These are phyloP conservation scores for Mycena kentingensis DNA, from an alignment of 768 basidiomycete genomes.

Conservation along the genomic window DNA sequence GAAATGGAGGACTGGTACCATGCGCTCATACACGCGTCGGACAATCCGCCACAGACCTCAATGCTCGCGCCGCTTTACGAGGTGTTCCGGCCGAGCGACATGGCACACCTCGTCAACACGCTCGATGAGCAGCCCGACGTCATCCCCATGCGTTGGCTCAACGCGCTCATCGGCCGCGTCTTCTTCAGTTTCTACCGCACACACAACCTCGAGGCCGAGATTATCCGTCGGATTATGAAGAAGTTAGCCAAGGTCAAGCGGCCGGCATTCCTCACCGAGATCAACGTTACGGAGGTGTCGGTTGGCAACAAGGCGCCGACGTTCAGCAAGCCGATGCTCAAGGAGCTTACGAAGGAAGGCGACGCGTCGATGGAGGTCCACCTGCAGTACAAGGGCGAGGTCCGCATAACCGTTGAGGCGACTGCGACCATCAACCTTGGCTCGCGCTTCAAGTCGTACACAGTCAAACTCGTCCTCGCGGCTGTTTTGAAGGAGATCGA, in stretches of 20 bases:
- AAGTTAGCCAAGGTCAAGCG: slow-evolving; percentile 91
- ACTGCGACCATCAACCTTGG: slow-evolving; percentile 86
- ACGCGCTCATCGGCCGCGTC: slow-evolving; percentile 88
- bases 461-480: slow-evolving; percentile 87
- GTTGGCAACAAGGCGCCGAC: slow-evolving; percentile 84
- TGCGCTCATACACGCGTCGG: slow-evolving; percentile 73
- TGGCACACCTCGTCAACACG: slow-evolving; percentile 79
- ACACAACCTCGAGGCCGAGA: slow-evolving; percentile 74
- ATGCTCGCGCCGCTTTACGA: slow-evolving; percentile 59
- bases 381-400: slow-evolving; percentile 80
- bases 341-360: slow-evolving; percentile 93
- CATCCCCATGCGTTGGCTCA: slow-evolving; percentile 97
- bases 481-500: slow-evolving; percentile 87
- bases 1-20: slow-evolving; percentile 99
- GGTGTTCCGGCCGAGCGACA: slow-evolving; percentile 76
- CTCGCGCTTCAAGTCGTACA: slow-evolving; percentile 83
- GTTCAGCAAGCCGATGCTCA: slow-evolving; percentile 96
- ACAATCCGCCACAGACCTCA: slow-evolving; percentile 61
- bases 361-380: slow-evolving; percentile 89
- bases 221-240: slow-evolving; percentile 89
- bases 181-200: slow-evolving; percentile 94
- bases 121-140: slow-evolving; percentile 94
- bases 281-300: slow-evolving; percentile 86
- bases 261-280: slow-evolving; percentile 81
- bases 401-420: slow-evolving; percentile 88